A percentile compares a stretch with the other conserved stretches of the same genome.
These are phyloP conservation scores for Schoenoplectus tabernaemontani DNA, from an alignment of 202 grass and related monocot species.

Conservation along the genomic window DNA sequence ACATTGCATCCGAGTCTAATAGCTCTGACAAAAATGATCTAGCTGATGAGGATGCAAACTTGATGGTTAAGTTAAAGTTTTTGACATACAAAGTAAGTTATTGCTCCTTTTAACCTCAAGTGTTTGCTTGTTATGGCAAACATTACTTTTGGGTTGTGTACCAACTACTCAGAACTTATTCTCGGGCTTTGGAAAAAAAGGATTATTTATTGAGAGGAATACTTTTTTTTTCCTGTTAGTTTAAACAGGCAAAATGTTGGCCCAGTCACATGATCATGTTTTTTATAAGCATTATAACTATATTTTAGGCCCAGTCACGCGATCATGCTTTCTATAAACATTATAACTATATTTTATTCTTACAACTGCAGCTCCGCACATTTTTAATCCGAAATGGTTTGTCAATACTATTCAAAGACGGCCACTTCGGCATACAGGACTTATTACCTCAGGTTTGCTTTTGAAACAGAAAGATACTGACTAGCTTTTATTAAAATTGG, in stretches of 20 bases:
- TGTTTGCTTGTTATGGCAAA: background rate
- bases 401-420: constrained; percentile 84
- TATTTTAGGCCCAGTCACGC: too few relatives aligned
- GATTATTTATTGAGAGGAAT: background rate
- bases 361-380: constrained; percentile 57
- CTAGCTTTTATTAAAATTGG: background rate
- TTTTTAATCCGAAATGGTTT: constrained; percentile 98
- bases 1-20: constrained; percentile 44
- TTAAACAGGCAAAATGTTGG: background rate
- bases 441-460: constrained; percentile 82
- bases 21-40: constrained; percentile 42
- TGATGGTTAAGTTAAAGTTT: constrained; percentile 99
- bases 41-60: constrained; percentile 83
- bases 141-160: background rate
- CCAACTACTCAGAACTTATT: background rate
- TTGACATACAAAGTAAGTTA: constrained; percentile 79
- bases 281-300: background rate
- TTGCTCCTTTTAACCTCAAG: background rate
- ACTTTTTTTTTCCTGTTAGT: background rate
- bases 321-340: too few relatives aligned
- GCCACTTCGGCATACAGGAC: constrained; percentile 75
- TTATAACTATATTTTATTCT: background rate
- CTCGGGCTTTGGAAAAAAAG: background rate
- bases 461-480: background rate
- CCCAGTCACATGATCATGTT: background rate